Base-by-base conservation (phyloP, 2,329 filamentous ascomycete species). In the Alternaria arbusti region DNA sequence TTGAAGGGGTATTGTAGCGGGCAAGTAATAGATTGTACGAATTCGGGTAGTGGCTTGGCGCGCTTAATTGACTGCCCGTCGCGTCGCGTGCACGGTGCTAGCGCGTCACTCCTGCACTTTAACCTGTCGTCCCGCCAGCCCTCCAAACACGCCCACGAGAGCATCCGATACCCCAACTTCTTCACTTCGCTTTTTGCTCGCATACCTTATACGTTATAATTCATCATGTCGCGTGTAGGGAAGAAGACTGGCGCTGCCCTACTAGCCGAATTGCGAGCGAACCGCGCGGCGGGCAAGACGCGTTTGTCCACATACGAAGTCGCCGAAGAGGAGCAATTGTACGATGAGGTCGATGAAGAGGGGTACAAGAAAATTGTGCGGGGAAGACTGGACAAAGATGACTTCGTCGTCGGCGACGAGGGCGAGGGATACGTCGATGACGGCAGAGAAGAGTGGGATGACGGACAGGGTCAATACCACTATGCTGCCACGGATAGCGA, bases 331-430 rank as follows among this genome's bases (percentile, higher is more conserved):
- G 88, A 90, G 69, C 89, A 92, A 71, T 85, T 99, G 47, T 99
- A 98, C 83, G 96, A 98, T 67, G 94, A 97, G 74, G 94, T 99
- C 51, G 94, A 98, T 76, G 96, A 99, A 74, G 95, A 96, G 75
- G 92, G 92, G 55, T 99, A 99, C 85, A 97, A 97, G 84, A 96
- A 96, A 79, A 91, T 98, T 70, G 94, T 99, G 13, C 89, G 96
- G 45, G 89, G 91, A 59, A 90, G 96, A 50, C 85, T 99, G 55
- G 92, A 98, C 76, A 87, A 97, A 74, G 96, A 99, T 74, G 96
- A 99, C 82, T 99, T 99, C 75, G 95, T 99, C 56, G 94, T 99
- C 64, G 96, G 98, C 83, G 96, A 99, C 83, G 97, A 97, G 83
- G 95, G 95, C 75, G 93, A 95, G 78, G 95, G 96, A 40, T 99